These are phyloP conservation scores for Blastomyces gilchristii DNA, from an alignment of 2,329 filamentous ascomycete species.

Conservation along the genomic window DNA sequence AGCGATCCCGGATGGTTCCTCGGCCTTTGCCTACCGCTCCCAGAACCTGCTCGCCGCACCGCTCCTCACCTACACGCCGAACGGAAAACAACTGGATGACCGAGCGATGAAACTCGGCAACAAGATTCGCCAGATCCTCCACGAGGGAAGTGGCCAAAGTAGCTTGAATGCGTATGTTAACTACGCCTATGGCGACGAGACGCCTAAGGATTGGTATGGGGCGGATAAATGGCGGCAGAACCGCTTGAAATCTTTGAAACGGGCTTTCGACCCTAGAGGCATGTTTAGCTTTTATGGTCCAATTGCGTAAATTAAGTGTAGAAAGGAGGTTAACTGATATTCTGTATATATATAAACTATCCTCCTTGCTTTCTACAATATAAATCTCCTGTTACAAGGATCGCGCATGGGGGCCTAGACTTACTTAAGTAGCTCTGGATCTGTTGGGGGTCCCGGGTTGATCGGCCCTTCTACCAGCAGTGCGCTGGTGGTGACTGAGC, in stretches of 20 bases:
- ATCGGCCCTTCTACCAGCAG: no score
- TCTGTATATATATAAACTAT: no score
- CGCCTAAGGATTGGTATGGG: constrained; percentile 23
- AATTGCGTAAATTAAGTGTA: no score
- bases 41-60: constrained; percentile 35
- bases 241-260: constrained; percentile 25
- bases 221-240: constrained; percentile 26
- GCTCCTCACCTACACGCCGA: constrained; percentile 24
- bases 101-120: constrained; percentile 22
- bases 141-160: constrained; percentile 15
- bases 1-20: constrained; percentile 25
- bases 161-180: constrained; percentile 25
- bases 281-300: constrained; percentile 25
- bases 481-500: no score
- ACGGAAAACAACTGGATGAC: constrained; percentile 17
- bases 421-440: no score
- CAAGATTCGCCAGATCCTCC: constrained; percentile 23
- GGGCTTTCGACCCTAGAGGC: constrained; percentile 27
- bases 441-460: no score
- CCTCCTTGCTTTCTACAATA: no score
- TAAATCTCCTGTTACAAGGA: no score
- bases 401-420: no score
- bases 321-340: no score
- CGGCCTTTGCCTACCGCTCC: constrained; percentile 40
- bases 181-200: constrained; percentile 25